Evolutionary conservation across 805 yeast genomes (phyloP).

Genomic region (Danielozyma ontarioensis): DNA sequence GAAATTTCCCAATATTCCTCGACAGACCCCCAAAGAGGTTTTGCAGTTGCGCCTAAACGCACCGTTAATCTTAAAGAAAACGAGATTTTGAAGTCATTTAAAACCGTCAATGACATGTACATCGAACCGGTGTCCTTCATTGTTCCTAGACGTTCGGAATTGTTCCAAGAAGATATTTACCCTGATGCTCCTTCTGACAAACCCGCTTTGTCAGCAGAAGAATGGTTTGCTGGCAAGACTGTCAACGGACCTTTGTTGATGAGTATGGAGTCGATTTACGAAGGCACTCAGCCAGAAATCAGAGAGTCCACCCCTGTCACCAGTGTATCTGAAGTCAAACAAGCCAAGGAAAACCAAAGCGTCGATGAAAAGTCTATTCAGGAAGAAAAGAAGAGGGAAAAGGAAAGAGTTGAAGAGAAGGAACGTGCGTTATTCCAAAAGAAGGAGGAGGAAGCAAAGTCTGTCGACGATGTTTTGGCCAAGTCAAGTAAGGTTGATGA

Average conservation of each 20-base stretch:
- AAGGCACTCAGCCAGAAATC: conserved; percentile 59
- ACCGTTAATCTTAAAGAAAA: conserved; percentile 74
- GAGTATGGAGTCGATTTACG: conserved; percentile 70
- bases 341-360: conserved; percentile 5
- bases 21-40: conserved; percentile 92
- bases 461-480: conserved; percentile 25
- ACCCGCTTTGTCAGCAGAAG: conserved; percentile 75
- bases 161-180: conserved; percentile 87
- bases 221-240: conserved; percentile 74
- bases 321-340: conserved; percentile 20
- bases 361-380: conserved; percentile 1
- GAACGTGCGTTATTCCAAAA: conserved; percentile 11
- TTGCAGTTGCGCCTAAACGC: conserved; percentile 84
- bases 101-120: conserved; percentile 77
- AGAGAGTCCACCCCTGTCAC: conserved; percentile 35
- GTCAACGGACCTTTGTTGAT: conserved; percentile 80
- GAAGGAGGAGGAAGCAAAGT: conserved; percentile 10
- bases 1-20: conserved; percentile 88
- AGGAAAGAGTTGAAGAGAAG: conserved; percentile 9
- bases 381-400: conserved; percentile 7
- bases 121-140: conserved; percentile 90
- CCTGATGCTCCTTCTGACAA: conserved; percentile 82
- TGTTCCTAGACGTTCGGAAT: conserved; percentile 92
- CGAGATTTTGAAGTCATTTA: conserved; percentile 77
- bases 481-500: conserved; percentile 28